Evolutionary conservation across 108 stramenopile genomes (phyloP).

Genomic region (Discostella pseudostelligera): DNA sequence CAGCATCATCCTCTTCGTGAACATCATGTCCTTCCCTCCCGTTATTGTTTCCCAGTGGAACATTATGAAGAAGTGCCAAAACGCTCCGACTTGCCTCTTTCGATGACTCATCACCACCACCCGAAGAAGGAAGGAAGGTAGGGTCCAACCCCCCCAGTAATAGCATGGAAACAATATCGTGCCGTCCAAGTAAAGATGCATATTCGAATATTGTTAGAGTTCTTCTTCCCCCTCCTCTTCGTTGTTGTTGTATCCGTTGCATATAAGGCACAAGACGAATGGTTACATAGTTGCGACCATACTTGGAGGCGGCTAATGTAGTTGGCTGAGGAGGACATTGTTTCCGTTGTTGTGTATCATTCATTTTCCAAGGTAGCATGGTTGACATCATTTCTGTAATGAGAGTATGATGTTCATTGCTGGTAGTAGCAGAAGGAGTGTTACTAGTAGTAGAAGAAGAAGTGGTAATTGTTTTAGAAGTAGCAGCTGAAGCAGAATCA

Average conservation of each 20-base stretch:
- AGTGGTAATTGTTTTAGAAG: conserved; percentile 1
- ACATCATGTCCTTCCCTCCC: background rate
- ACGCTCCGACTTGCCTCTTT: conserved; percentile 36
- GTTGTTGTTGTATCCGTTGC: conserved; percentile 3
- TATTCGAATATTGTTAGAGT: conserved; percentile 66
- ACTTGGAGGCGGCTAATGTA: conserved; percentile 51
- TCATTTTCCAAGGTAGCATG: background rate
- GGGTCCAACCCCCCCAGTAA: conserved; percentile 71
- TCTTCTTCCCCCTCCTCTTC: conserved; percentile 3
- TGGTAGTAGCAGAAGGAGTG: conserved; percentile 2
- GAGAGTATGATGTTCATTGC: background rate
- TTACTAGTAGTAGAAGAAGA: background rate
- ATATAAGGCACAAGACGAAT: conserved; percentile 38
- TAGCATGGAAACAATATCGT: conserved; percentile 56
- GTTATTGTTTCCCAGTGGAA: background rate
- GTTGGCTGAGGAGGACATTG: conserved; percentile 19
- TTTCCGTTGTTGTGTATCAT: background rate
- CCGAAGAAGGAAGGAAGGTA: conserved; percentile 29
- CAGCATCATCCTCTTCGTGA: background rate
- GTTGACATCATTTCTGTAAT: background rate
- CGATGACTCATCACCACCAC: background rate
- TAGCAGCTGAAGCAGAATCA: background rate
- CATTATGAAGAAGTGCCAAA: conserved; percentile 52
- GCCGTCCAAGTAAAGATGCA: conserved; percentile 64
- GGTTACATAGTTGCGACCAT: conserved; percentile 40